Conservation (phyloP, 1,284 basidiomycete genomes). For the Termitomyces sp. region DNA sequence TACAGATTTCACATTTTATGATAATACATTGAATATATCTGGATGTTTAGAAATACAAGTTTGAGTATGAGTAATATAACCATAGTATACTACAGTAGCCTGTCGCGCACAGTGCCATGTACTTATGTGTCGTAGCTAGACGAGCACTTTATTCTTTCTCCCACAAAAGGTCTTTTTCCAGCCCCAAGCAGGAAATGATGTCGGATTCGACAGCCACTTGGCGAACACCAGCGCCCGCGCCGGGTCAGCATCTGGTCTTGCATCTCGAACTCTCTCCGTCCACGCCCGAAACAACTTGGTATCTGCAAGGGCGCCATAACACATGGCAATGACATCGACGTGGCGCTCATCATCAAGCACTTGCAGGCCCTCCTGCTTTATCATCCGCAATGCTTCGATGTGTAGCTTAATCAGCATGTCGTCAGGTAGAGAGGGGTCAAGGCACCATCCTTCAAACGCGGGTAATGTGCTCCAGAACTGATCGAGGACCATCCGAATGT, state of each 20-base stretch:
- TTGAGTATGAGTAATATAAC: background rate
- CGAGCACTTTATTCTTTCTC: background rate
- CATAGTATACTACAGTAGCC: background rate
- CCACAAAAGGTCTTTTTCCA: conserved; percentile 30
- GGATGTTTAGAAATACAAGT: background rate
- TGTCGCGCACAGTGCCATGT: too few relatives aligned
- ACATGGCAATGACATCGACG: conserved; percentile 36
- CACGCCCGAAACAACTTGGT: conserved; percentile 31
- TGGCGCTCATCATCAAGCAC: conserved; percentile 28
- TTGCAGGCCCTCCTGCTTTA: conserved; percentile 26
- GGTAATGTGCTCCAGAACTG: conserved; percentile 23
- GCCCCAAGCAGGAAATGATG: conserved; percentile 36
- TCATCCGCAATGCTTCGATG: conserved; percentile 26
- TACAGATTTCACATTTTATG: too few relatives aligned
- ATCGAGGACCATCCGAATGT: conserved; percentile 23
- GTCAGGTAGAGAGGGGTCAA: conserved; percentile 23
- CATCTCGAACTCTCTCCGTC: conserved; percentile 25
- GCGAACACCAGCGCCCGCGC: conserved; percentile 27
- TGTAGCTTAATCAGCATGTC: conserved; percentile 31
- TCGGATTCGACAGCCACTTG: conserved; percentile 33
- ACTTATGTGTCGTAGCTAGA: background rate
- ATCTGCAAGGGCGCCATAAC: conserved; percentile 37
- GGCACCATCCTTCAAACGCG: conserved; percentile 34
- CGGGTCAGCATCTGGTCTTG: conserved; percentile 17
- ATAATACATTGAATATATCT: too few relatives aligned